Conservation (phyloP, 2,329 filamentous ascomycete species). For the Aspergillus cejpii region DNA sequence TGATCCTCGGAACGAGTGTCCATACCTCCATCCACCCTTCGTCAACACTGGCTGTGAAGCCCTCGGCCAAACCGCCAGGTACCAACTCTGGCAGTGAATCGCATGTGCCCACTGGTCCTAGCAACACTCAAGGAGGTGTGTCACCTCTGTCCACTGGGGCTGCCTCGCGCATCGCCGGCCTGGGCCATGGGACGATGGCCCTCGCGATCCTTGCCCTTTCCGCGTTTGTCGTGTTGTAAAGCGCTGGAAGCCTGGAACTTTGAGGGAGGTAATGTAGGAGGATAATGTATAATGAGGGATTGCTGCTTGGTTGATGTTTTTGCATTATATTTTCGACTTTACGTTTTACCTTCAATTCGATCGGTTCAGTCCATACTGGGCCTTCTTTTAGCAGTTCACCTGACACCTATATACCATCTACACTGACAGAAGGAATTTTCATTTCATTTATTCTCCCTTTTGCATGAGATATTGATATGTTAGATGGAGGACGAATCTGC, state of each 20-base stretch:
- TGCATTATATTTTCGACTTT: neutral
- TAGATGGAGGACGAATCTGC: neutral
- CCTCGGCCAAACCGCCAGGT: constrained; percentile 8
- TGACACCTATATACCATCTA: neutral
- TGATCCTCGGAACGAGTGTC: constrained; percentile 3
- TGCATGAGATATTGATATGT: neutral
- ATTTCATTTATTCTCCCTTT: too few relatives aligned
- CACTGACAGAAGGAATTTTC: too few relatives aligned
- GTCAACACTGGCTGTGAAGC: constrained; percentile 13
- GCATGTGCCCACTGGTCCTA: constrained; percentile 10
- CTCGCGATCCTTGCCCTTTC: constrained; percentile 10
- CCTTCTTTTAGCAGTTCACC: neutral
- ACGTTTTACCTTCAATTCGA: neutral
- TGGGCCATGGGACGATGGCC: constrained; percentile 8
- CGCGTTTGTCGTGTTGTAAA: constrained; percentile 13
- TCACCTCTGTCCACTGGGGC: constrained; percentile 19
- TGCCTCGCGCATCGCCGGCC: constrained; percentile 9
- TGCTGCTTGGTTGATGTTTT: neutral
- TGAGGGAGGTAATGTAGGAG: neutral
- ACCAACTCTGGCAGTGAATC: constrained; percentile 4
- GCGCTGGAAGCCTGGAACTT: neutral
- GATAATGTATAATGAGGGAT: neutral
- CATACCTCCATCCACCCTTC: constrained; percentile 9
- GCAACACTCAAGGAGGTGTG: constrained; percentile 11
- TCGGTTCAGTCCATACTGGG: neutral